These are phyloP conservation scores for Trichoderma parareesei DNA, from an alignment of 495 filamentous ascomycete genomes.

Conservation along the genomic window DNA sequence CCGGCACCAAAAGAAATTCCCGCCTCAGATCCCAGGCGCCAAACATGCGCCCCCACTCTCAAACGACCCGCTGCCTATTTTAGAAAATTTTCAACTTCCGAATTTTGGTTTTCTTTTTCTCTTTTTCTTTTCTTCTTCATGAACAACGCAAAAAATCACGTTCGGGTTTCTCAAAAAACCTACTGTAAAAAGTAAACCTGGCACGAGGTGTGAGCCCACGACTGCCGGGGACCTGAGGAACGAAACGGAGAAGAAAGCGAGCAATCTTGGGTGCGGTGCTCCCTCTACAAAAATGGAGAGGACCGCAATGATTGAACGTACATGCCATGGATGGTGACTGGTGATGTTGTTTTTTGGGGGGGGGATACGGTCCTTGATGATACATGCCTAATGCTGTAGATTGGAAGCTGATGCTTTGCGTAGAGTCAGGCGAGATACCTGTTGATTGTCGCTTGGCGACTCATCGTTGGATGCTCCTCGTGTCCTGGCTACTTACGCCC, in stretches of 20 bases:
- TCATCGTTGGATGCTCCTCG: background rate
- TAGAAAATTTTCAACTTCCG: background rate
- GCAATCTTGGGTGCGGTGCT: slow-evolving; percentile 53
- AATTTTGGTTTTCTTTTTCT: slow-evolving; percentile 18
- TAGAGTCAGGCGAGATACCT: background rate
- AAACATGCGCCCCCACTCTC: background rate
- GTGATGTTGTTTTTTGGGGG: too few relatives aligned
- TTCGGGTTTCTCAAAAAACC: slow-evolving; percentile 37
- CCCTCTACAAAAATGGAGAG: slow-evolving; percentile 34
- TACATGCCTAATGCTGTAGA: background rate
- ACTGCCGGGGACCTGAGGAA: slow-evolving; percentile 36
- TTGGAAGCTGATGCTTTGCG: background rate
- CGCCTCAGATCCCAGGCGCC: background rate
- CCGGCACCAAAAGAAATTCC: background rate
- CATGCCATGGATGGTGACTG: slow-evolving; percentile 20
- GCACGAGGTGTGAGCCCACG: slow-evolving; percentile 41
- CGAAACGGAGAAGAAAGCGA: slow-evolving; percentile 47
- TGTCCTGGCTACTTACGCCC: background rate
- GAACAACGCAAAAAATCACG: slow-evolving; percentile 47
- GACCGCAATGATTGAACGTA: slow-evolving; percentile 51
- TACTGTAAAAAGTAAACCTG: slow-evolving; percentile 17
- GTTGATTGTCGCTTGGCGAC: background rate
- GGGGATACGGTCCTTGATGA: too few relatives aligned
- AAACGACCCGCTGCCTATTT: slow-evolving; percentile 7
- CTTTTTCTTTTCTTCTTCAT: slow-evolving; percentile 32